A percentile compares a stretch with the other conserved stretches of the same genome.
Evolutionary conservation across 2,329 filamentous ascomycete species (phyloP).

Genomic region (Fusarium sp.): DNA sequence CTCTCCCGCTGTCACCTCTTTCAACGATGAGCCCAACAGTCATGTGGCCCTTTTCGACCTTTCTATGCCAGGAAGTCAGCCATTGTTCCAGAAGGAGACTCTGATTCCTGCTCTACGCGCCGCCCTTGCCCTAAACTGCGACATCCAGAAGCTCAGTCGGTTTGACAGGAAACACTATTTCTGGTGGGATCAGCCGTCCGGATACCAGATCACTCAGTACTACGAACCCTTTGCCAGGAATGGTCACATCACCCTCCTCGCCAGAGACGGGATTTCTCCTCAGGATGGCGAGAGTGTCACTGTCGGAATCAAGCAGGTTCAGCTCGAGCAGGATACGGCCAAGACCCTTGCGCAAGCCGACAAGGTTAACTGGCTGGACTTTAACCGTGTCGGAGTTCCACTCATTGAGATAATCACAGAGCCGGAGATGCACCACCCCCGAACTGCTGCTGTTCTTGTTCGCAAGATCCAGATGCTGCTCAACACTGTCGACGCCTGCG

Average conservation of each 20-base stretch:
- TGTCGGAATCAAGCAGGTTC: conserved; percentile 91
- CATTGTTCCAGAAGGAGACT: conserved; percentile 83
- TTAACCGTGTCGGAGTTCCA: conserved; percentile 92
- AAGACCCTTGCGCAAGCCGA: conserved; percentile 87
- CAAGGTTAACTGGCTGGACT: conserved; percentile 83
- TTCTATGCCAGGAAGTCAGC: conserved; percentile 89
- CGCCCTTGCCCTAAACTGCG: conserved; percentile 84
- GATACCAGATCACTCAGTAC: conserved; percentile 98
- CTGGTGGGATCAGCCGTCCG: conserved; percentile 96
- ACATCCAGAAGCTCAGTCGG: conserved; percentile 79
- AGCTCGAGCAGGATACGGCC: conserved; percentile 97
- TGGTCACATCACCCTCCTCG: conserved; percentile 77
- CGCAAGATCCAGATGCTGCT: conserved; percentile 88
- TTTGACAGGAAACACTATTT: conserved; percentile 99
- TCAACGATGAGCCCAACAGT: conserved; percentile 80
- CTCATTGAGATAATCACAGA: conserved; percentile 95
- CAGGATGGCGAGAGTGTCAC: conserved; percentile 77
- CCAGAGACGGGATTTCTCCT: conserved; percentile 82
- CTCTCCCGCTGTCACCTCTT: conserved; percentile 75
- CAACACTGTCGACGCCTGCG: conserved; percentile 84
- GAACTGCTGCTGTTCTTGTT: conserved; percentile 88
- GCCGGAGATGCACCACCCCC: conserved; percentile 87
- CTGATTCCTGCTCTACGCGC: conserved; percentile 91
- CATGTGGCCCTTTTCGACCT: conserved; percentile 90
- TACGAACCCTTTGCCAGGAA: conserved; percentile 79